phyloP scores from a whole-genome alignment of 257 asterid species.

The Scutellaria barbata region DNA sequence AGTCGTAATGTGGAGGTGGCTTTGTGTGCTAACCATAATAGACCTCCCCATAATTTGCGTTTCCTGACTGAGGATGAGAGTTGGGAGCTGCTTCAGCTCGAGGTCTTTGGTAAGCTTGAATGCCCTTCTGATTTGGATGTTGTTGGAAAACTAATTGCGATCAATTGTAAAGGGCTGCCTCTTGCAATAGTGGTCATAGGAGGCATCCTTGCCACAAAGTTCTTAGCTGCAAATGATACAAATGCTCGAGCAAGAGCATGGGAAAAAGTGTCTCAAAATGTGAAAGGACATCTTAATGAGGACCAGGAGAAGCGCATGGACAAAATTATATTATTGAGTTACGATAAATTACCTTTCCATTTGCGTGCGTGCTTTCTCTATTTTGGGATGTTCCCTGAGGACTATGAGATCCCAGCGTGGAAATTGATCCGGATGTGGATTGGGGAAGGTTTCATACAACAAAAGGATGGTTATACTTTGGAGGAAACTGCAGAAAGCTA shows the following conservation, averaged over 20 bases:
- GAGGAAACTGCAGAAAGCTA: slow-evolving; percentile 16
- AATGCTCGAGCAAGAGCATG: neutral
- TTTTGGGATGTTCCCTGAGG: slow-evolving; percentile 18
- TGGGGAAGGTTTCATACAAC: slow-evolving; percentile 24
- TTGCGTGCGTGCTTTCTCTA: slow-evolving; percentile 12
- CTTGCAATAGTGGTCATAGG: slow-evolving; percentile 21
- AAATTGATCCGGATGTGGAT: slow-evolving; percentile 26
- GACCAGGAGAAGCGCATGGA: neutral
- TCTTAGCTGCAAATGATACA: neutral
- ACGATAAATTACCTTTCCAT: slow-evolving; percentile 15
- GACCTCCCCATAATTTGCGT: neutral
- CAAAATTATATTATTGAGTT: slow-evolving; percentile 9
- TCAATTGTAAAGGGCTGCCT: neutral
- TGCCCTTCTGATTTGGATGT: neutral
- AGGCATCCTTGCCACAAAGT: slow-evolving; percentile 14
- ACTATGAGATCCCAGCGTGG: slow-evolving; percentile 2
- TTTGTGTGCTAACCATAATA: neutral
- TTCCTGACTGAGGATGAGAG: neutral
- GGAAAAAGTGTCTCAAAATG: slow-evolving; percentile 3
- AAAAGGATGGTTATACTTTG: neutral
- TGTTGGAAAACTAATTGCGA: neutral
- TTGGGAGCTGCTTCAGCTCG: slow-evolving; percentile 20
- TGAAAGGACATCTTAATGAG: neutral
- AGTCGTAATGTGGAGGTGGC: neutral
- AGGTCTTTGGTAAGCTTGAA: neutral